Evolutionary conservation across 305 asterid genomes (phyloP), one percentile per base, ranked within the genome.

Genomic region (Solanum aculeatissimum): DNA sequence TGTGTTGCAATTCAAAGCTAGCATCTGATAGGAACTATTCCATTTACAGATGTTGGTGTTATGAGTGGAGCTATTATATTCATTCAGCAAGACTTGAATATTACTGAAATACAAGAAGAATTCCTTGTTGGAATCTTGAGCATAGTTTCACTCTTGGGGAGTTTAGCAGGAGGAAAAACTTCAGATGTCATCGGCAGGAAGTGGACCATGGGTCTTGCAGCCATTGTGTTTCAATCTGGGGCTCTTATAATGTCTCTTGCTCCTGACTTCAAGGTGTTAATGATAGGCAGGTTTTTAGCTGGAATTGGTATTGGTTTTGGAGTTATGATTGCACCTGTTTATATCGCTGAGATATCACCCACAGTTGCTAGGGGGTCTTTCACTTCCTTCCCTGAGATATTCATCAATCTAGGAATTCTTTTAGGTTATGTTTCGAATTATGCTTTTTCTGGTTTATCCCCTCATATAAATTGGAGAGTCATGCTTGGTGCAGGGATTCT

Each of bases 51-150:
- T 89, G 87, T 91, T 23, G 96, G 96, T 40, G 96, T 92, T 63
- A 92, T 92, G 96, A 92, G 96, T 89, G 96, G 96, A 83, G 96
- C 96, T 83, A 89, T 91, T 57, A 42, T 91, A 35, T 93, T 91
- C 49, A 91, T 93, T 45, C 86, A 89, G 88, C 92, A 91, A 85
- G 96, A 93, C 62, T 84, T 93, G 82, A 87, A 91, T 65, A 88
- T 91, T 66, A 89, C 77, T 6, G 96, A 93, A 23, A 91, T 93
- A 21, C 93, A 91, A 85, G 88, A 74, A 85, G 96, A 93, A 87
- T 88, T 91, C 15, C 87, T 93, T 14, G 90, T 91, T 1, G 96
- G 96, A 68, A 93, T 91, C 27, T 68, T 93, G 71, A 91, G 94
- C 86, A 90, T 93, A 77, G 85, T 93, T 47, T 91, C 93, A 3